Evolutionary conservation across 2,329 filamentous ascomycete species (phyloP).

Genomic region (Hymenoscyphus linearis): DNA sequence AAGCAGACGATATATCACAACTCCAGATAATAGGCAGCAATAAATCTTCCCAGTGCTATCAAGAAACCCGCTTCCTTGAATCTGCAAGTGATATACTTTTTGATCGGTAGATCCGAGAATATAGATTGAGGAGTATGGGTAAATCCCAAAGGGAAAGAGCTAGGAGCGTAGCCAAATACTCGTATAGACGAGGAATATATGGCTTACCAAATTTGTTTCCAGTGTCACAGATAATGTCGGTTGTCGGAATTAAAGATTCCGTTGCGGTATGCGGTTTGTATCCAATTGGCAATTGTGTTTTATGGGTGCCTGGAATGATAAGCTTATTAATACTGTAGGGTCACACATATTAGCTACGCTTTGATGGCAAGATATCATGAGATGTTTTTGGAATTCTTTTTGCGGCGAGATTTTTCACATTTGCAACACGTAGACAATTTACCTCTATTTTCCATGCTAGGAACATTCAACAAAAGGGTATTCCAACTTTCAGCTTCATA

Average conservation of each 20-base stretch:
- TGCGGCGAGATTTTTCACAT: no score
- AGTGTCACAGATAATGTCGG: not conserved
- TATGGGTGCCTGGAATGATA: not conserved
- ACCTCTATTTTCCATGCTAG: not conserved
- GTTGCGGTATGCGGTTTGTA: not conserved
- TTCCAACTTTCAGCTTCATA: conserved; percentile 6
- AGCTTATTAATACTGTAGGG: not conserved
- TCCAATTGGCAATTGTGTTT: not conserved
- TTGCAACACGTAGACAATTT: no score
- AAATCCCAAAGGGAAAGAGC: not conserved
- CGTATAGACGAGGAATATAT: not conserved
- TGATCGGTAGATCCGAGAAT: not conserved
- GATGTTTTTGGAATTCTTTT: no score
- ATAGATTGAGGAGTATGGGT: not conserved
- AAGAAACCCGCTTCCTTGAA: not conserved
- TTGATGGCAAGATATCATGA: not conserved
- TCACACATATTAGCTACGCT: not conserved
- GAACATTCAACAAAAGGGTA: conserved; percentile 1
- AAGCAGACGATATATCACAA: not conserved
- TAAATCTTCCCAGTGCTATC: not conserved
- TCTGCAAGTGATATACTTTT: not conserved
- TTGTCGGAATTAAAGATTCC: not conserved
- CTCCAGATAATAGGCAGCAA: not conserved
- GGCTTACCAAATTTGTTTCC: not conserved
- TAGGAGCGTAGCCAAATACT: not conserved